A percentile compares a stretch with the other conserved stretches of the same genome.
phyloP scores from a whole-genome alignment of 805 yeast species.

The Ogataea methylovora region DNA sequence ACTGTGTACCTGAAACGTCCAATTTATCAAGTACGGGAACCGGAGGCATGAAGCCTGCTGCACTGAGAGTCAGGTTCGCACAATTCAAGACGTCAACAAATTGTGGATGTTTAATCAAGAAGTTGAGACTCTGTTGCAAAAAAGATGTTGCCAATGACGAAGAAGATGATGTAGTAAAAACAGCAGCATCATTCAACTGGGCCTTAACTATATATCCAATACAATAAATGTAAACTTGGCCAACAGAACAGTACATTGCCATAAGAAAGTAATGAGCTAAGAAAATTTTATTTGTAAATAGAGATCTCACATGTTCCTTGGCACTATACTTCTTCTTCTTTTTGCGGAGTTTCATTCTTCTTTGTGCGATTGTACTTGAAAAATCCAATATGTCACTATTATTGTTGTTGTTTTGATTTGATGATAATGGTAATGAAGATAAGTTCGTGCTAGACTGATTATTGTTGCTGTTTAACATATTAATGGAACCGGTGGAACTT shows the following conservation, averaged over 20 bases:
- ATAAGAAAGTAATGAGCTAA: slow-evolving; percentile 47
- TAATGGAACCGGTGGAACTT: not conserved
- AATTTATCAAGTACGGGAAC: slow-evolving; percentile 6
- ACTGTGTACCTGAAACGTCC: slow-evolving; percentile 1
- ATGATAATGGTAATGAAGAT: no score
- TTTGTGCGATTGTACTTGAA: not conserved
- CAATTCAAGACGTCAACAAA: not conserved
- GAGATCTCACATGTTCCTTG: slow-evolving; percentile 14
- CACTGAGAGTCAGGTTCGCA: not conserved
- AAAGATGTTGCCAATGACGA: not conserved
- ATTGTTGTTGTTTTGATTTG: not conserved
- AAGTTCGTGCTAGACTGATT: no score
- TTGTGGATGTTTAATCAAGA: slow-evolving; percentile 10
- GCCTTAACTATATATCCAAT: slow-evolving; percentile 66
- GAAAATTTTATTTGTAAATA: slow-evolving; percentile 30
- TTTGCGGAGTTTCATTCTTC: slow-evolving; percentile 5
- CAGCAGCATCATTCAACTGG: slow-evolving; percentile 21
- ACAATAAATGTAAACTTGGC: slow-evolving; percentile 66
- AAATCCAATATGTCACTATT: not conserved
- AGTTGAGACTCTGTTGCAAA: not conserved
- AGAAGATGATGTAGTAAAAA: not conserved
- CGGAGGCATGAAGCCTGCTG: not conserved
- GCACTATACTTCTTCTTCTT: slow-evolving; percentile 9
- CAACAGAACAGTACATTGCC: slow-evolving; percentile 52
- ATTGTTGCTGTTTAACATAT: not conserved